phyloP scores from a whole-genome alignment of 257 asterid species.

The Przewalskia tangutica region DNA sequence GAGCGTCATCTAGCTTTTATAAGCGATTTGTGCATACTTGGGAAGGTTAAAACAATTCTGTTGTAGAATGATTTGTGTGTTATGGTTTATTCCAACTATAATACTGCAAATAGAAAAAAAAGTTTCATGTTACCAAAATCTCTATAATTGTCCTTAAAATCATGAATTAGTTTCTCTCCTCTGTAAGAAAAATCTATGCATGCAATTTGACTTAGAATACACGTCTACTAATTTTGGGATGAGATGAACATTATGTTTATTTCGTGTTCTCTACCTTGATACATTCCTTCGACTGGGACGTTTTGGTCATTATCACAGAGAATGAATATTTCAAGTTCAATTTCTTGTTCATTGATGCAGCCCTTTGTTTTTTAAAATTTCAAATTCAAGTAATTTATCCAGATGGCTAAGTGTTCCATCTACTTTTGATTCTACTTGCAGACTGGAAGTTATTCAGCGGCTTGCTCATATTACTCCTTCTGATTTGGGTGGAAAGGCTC shows the following conservation, averaged over 20 bases:
- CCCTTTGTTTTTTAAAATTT: background rate
- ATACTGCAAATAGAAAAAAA: background rate
- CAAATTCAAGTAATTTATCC: background rate
- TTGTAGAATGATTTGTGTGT: background rate
- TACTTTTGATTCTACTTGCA: conserved; percentile 28
- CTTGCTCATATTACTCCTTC: conserved; percentile 86
- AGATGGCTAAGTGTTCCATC: background rate
- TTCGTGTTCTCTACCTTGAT: background rate
- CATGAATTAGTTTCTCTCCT: background rate
- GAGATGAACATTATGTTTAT: background rate
- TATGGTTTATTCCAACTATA: background rate
- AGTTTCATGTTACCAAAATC: background rate
- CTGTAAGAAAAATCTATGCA: background rate
- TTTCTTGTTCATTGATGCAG: background rate
- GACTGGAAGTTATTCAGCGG: conserved; percentile 90
- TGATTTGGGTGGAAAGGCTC: conserved; percentile 97
- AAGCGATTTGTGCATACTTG: background rate
- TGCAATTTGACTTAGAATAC: background rate
- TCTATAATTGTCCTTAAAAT: background rate
- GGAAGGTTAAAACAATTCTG: background rate
- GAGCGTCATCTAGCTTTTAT: background rate
- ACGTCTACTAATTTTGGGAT: background rate
- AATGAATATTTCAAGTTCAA: background rate
- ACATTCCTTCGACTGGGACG: background rate
- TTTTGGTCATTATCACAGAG: background rate